Evolutionary conservation across 352 stramenopile species (phyloP), one percentile per base, ranked within the genome.

Genomic region (Globisporangium polare): DNA sequence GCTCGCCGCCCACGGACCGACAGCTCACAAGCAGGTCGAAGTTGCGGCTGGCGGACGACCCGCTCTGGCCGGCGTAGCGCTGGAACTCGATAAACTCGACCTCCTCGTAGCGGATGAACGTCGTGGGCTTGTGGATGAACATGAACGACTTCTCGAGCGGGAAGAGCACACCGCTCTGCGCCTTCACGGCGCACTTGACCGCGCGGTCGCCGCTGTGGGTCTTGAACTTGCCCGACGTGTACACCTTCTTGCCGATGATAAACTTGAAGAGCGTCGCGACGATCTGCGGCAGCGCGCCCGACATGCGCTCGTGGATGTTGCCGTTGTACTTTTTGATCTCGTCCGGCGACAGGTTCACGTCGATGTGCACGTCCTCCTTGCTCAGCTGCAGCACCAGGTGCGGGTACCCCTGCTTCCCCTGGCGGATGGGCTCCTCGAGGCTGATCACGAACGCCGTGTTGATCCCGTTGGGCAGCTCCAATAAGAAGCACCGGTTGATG

Each of bases 61-160:
- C 81, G 27, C 69, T 83, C 67, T 97, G 94, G 5, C 94, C 94
- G 1, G 93, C 92, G 70, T 99, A 99, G 9, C 96, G 87, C 76
- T 99, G 94, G 72, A 99, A 99, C 74, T 99, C 95, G 27, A 99
- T 95, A 68, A 90, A 97, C 69, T 98, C 92, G 52, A 99, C 95
- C 77, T 99, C 97, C 66, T 99, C 97, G 78, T 99, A 99, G 59
- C 93, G 90, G 75, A 99, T 98, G 63, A 99, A 91, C 24, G 98
- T 94, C 58, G 97, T 98, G 24, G 97, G 97, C 75, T 99, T 99
- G 86, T 99, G 96, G 69, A 99, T 99, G 71, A 99, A 99, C 80
- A 99, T 98, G 76, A 99, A 99, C 68, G 96, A 98, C 78, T 97
- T 99, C 65, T 99, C 96, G 15, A 99, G 76, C 33, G 96, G 96